phyloP scores from a whole-genome alignment of 805 yeast species.

The Clavispora carvajalis region DNA sequence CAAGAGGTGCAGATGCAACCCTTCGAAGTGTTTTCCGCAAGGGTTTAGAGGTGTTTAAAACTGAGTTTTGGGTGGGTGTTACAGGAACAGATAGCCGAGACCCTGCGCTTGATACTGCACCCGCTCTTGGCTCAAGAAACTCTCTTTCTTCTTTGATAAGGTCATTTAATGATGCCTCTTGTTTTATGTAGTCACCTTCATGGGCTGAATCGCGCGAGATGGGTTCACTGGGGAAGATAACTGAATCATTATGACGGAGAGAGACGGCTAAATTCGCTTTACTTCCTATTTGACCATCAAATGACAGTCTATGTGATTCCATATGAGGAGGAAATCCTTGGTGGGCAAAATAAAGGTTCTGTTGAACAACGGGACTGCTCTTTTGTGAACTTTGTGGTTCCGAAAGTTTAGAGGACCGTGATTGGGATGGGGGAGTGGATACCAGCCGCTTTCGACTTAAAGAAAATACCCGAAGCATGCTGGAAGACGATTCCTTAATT shows the following conservation, averaged over 20 bases:
- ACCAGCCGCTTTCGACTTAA: constrained; percentile 10
- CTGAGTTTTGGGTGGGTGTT: neutral
- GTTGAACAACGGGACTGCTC: constrained; percentile 23
- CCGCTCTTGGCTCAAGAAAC: neutral
- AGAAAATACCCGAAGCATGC: constrained; percentile 4
- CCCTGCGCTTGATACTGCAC: neutral
- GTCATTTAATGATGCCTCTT: neutral
- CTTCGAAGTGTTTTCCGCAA: constrained; percentile 50
- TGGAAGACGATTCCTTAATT: constrained; percentile 1
- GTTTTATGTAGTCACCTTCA: neutral
- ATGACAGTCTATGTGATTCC: constrained; percentile 11
- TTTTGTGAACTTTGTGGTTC: constrained; percentile 2
- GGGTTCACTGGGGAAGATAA: constrained; percentile 13
- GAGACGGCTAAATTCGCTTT: constrained; percentile 26
- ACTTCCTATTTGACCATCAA: constrained; percentile 1
- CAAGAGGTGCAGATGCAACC: constrained; percentile 83
- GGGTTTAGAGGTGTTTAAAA: constrained; percentile 7
- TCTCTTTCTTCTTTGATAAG: neutral
- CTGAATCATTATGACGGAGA: constrained; percentile 37
- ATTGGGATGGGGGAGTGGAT: constrained; percentile 4
- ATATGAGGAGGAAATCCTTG: constrained; percentile 56
- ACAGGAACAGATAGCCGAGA: neutral
- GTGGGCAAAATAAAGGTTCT: constrained; percentile 50
- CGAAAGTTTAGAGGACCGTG: constrained; percentile 8
- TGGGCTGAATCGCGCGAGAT: neutral